These are phyloP conservation scores for Phylloporus rhodoxanthus DNA, from an alignment of 768 basidiomycete genomes.

Conservation along the genomic window DNA sequence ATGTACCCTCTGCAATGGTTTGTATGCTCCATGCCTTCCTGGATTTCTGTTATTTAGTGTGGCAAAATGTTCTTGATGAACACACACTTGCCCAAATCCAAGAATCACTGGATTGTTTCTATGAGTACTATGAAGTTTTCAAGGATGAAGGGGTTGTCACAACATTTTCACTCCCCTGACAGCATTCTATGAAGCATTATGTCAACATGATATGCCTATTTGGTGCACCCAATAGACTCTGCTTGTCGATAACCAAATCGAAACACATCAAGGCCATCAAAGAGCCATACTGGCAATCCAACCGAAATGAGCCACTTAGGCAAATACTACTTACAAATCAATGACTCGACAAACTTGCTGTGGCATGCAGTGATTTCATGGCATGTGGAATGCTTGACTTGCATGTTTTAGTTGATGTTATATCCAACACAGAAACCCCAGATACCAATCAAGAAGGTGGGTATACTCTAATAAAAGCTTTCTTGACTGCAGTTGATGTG, in stretches of 20 bases:
- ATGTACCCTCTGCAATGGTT: no score
- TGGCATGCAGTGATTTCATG: constrained; percentile 14
- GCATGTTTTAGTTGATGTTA: not conserved
- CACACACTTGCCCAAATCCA: no score
- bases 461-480: no score
- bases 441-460: no score
- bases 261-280: constrained; percentile 36
- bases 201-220: constrained; percentile 26
- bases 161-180: not conserved
- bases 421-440: no score
- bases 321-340: constrained; percentile 32
- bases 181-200: not conserved
- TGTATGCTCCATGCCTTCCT: no score
- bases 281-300: constrained; percentile 29
- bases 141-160: no score
- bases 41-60: no score
- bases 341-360: constrained; percentile 26
- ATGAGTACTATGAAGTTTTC: no score
- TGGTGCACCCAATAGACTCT: constrained; percentile 33
- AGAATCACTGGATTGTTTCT: no score
- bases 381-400: constrained; percentile 19
- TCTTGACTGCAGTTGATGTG: no score
- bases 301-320: constrained; percentile 14
- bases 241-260: constrained; percentile 33
- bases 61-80: no score